Evolutionary conservation across 495 filamentous ascomycete species (phyloP).

Genomic region (Entonaema liquescens): DNA sequence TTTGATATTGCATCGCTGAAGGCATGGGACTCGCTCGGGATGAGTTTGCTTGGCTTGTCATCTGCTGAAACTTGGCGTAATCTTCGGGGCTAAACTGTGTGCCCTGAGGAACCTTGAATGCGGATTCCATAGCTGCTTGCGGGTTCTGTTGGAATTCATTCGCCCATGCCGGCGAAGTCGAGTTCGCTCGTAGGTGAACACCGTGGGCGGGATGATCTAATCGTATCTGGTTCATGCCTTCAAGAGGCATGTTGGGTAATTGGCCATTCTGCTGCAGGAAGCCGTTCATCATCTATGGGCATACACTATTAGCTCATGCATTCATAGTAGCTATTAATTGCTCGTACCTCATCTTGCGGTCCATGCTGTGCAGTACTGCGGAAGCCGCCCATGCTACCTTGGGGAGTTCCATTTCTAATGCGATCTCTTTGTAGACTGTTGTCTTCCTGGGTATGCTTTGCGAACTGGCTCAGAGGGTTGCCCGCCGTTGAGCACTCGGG

Average conservation of each 20-base stretch:
- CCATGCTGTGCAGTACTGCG: conserved; percentile 50
- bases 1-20: conserved; percentile 44
- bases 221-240: conserved; percentile 51
- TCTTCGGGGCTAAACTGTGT: conserved; percentile 82
- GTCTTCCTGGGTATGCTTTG: conserved; percentile 93
- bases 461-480: conserved; percentile 96
- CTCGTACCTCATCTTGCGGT: conserved; percentile 59
- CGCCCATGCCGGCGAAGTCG: conserved; percentile 66
- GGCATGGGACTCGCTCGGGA: conserved; percentile 59
- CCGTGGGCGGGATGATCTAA: conserved; percentile 55
- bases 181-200: conserved; percentile 62
- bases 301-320: conserved; percentile 20
- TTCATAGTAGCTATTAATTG: neutral
- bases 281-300: conserved; percentile 85
- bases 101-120: conserved; percentile 68
- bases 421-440: conserved; percentile 92
- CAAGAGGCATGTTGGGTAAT: conserved; percentile 56
- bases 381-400: conserved; percentile 52
- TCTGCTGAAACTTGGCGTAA: conserved; percentile 84
- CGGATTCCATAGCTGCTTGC: conserved; percentile 82
- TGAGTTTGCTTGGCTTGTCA: conserved; percentile 60
- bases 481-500: conserved; percentile 92
- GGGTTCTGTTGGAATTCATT: conserved; percentile 64
- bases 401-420: conserved; percentile 74
- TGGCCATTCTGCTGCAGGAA: conserved; percentile 77